Conservation (phyloP, 805 yeast genomes). For the Hanseniaspora pseudoguilliermondii region DNA sequence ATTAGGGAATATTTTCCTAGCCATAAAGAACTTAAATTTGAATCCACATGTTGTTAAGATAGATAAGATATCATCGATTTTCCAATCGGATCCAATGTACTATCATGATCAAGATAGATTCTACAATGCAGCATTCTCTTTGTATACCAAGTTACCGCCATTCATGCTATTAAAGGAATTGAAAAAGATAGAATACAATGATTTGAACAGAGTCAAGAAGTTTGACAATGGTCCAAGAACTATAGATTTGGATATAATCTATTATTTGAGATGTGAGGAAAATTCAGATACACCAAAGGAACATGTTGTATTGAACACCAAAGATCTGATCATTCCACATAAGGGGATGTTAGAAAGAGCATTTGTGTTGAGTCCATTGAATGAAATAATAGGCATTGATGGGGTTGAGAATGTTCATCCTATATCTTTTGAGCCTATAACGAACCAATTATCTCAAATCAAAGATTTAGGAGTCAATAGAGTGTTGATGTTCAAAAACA, state of each 20-base stretch:
- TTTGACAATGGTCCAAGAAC: conserved; percentile 86
- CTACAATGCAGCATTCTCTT: conserved; percentile 66
- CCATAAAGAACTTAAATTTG: conserved; percentile 34
- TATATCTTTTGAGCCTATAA: conserved; percentile 70
- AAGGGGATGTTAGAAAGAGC: conserved; percentile 76
- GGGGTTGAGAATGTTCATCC: conserved; percentile 60
- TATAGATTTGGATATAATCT: conserved; percentile 75
- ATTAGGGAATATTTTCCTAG: conserved; percentile 42
- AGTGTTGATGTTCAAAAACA: not conserved
- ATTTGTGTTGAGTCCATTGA: conserved; percentile 79
- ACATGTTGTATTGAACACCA: conserved; percentile 37
- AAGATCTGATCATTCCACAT: conserved; percentile 68
- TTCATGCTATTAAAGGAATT: conserved; percentile 44
- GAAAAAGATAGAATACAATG: conserved; percentile 67
- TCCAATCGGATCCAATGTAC: conserved; percentile 89
- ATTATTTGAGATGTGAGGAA: conserved; percentile 35
- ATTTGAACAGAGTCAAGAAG: conserved; percentile 56
- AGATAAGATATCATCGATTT: conserved; percentile 57
- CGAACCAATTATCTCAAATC: conserved; percentile 46
- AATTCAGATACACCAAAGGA: conserved; percentile 6
- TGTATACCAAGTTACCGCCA: conserved; percentile 53
- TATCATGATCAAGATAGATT: conserved; percentile 66
- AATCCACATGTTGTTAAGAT: conserved; percentile 34
- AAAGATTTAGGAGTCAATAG: conserved; percentile 18
- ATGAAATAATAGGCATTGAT: conserved; percentile 45